Evolutionary conservation across 495 filamentous ascomycete species (phyloP).

Genomic region (Aspergillus funiculosus): DNA sequence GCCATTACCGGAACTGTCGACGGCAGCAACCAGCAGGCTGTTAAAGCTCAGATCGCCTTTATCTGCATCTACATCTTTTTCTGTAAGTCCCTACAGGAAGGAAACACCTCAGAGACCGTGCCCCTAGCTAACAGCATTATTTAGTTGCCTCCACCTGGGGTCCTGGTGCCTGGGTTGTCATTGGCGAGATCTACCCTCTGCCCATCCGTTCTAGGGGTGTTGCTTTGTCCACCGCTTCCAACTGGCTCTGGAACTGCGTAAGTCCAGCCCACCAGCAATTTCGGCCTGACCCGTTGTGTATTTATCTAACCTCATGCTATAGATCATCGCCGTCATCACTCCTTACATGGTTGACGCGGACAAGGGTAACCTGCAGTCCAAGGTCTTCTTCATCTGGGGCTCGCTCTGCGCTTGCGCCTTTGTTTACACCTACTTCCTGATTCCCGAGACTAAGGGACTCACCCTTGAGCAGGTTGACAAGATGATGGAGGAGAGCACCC

Average conservation of each 20-base stretch:
- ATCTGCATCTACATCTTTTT: constrained; percentile 62
- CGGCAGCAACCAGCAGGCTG: constrained; percentile 43
- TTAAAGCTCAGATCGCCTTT: constrained; percentile 67
- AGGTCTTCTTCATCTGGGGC: constrained; percentile 85
- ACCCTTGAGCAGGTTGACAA: constrained; percentile 84
- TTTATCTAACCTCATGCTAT: neutral
- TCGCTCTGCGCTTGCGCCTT: constrained; percentile 59
- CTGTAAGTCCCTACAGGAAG: too few relatives aligned
- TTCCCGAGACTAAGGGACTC: constrained; percentile 83
- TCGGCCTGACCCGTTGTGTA: too few relatives aligned
- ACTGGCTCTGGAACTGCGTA: constrained; percentile 80
- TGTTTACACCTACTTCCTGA: constrained; percentile 72
- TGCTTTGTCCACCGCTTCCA: constrained; percentile 72
- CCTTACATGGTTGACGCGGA: constrained; percentile 69
- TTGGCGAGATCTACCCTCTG: constrained; percentile 82
- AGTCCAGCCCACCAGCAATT: constrained; percentile 3
- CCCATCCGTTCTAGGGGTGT: constrained; percentile 78
- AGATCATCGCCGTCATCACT: constrained; percentile 65
- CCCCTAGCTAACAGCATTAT: neutral
- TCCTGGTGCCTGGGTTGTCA: constrained; percentile 70
- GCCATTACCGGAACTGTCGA: constrained; percentile 66
- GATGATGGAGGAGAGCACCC: constrained; percentile 82
- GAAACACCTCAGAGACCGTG: too few relatives aligned
- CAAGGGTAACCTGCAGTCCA: constrained; percentile 64
- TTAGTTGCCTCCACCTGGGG: constrained; percentile 63